A percentile compares a stretch with the other conserved stretches of the same genome.
phyloP scores from a whole-genome alignment of 139 green algal species.

The Dunaliella sp. region DNA sequence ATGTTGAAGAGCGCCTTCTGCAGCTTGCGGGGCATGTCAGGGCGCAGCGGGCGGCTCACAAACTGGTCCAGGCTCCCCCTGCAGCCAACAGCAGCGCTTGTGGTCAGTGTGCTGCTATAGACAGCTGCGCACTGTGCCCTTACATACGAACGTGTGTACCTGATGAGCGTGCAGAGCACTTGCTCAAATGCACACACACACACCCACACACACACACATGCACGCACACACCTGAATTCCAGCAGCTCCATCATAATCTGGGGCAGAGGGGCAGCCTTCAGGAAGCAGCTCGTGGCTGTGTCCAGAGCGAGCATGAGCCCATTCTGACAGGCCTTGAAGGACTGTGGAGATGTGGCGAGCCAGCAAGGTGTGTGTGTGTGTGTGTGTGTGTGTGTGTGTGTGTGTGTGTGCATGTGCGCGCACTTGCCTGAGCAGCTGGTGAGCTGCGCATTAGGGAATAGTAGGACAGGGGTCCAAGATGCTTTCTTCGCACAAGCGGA shows the following conservation, averaged over 20 bases:
- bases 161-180: no score
- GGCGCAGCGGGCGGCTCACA: background rate
- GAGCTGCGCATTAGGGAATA: no score
- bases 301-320: slow-evolving; percentile 64
- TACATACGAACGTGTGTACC: no score
- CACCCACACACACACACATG: no score
- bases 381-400: background rate
- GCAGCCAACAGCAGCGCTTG: background rate
- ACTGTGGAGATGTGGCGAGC: slow-evolving; percentile 6
- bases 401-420: no score
- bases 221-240: slow-evolving; percentile 12
- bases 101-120: no score
- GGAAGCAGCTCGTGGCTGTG: slow-evolving; percentile 54
- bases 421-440: no score
- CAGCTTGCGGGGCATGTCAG: background rate
- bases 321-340: slow-evolving; percentile 39
- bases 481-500: no score
- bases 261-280: slow-evolving; percentile 29
- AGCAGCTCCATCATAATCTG: slow-evolving; percentile 29
- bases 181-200: no score
- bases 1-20: slow-evolving; percentile 20
- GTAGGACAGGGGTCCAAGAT: no score
- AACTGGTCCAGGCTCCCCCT: background rate
- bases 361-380: background rate
- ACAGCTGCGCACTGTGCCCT: no score